A percentile compares a stretch with the other conserved stretches of the same genome.
Conservation (phyloP, 148 eudicot species). For the Nepenthes gracilis region DNA sequence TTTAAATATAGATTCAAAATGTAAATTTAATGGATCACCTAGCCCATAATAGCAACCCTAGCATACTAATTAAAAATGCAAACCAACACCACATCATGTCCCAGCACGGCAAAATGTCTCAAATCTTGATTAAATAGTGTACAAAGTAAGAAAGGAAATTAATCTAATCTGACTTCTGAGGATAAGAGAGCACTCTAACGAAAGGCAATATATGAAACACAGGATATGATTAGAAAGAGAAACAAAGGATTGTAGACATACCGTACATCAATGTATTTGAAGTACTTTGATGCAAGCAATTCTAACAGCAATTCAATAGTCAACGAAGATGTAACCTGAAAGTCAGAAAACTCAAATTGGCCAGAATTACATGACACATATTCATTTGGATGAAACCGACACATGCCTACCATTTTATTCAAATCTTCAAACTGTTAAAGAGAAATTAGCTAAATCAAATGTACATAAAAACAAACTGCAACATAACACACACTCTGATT, state of each 20-base stretch:
- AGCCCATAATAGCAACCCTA: too few relatives aligned
- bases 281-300: conserved; percentile 53
- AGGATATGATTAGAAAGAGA: conserved; percentile 1
- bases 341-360: conserved; percentile 1
- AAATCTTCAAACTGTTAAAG: not conserved
- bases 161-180: too few relatives aligned
- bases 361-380: not conserved
- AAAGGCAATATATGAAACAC: not conserved
- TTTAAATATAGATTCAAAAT: too few relatives aligned
- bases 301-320: conserved; percentile 47
- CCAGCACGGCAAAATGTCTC: too few relatives aligned
- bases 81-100: too few relatives aligned
- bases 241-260: conserved; percentile 20
- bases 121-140: too few relatives aligned
- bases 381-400: not conserved
- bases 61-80: too few relatives aligned
- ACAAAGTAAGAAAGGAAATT: too few relatives aligned
- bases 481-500: not conserved
- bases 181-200: not conserved
- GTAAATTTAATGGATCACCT: too few relatives aligned
- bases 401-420: not conserved
- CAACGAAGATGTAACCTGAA: conserved; percentile 48
- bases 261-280: conserved; percentile 86
- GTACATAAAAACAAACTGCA: not conserved
- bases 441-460: too few relatives aligned